Conservation (phyloP, 768 basidiomycete genomes). For the Neoboletus brunneissimus region DNA sequence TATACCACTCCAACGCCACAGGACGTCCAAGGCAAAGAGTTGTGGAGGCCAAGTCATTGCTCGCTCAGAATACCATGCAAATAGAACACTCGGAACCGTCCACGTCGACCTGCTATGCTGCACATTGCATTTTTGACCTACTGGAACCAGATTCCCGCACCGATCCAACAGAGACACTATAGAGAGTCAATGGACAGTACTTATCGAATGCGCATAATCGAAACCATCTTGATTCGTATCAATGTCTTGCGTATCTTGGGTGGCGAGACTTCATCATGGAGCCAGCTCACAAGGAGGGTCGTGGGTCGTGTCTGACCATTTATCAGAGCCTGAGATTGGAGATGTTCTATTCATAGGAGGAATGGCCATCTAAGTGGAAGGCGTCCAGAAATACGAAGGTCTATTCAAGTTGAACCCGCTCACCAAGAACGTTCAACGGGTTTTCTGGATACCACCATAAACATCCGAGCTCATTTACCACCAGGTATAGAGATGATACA, state of each 20-base stretch:
- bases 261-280: not conserved
- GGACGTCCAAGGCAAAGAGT: not conserved
- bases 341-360: not conserved
- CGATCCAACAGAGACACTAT: not conserved
- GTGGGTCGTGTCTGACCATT: not conserved
- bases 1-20: not conserved
- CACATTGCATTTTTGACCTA: not conserved
- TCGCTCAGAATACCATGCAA: constrained; percentile 1
- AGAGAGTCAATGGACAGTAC: not conserved
- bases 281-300: not conserved
- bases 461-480: no score
- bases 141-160: not conserved
- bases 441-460: no score
- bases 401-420: no score
- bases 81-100: not conserved
- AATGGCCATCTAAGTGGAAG: not conserved
- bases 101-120: not conserved
- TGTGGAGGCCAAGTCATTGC: not conserved
- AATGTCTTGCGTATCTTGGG: not conserved
- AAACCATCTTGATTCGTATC: not conserved
- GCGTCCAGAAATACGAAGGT: not conserved
- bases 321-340: not conserved
- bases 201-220: constrained; percentile 1
- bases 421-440: no score
- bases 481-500: not conserved